Evolutionary conservation across 2,329 filamentous ascomycete genomes (phyloP), one percentile per base, ranked within the genome.

Genomic region (Trichophyton benhamiae): DNA sequence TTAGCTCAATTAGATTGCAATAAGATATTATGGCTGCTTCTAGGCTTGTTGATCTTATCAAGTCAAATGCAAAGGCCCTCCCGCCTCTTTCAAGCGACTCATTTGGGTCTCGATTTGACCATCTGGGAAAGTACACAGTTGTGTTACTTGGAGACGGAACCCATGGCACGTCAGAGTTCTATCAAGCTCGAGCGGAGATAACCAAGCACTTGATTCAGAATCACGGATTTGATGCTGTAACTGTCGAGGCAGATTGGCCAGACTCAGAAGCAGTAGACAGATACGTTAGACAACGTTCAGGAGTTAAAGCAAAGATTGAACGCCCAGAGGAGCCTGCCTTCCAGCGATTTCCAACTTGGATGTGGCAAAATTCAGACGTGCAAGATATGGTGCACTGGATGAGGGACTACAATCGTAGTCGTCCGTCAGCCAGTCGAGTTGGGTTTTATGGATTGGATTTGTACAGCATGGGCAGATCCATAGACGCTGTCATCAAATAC

Each of bases 111-210:
- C 68, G 73, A 60, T 79, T 78, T 52, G 77, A 78, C 64, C 62
- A 60, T 30, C 77, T 75, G 63, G 74, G 68, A 3, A 67, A 70
- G 20, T 74, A 72, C 57, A 72, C 72, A 36, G 67, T 79, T 17
- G 72, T 78, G 22, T 72, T 79, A 3, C 70, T 79, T 8, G 77
- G 77, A 0, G 77, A 79, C 64, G 76, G 72, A 38, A 79, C 75
- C 62, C 80, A 82, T 67, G 80, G 80, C 30, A 82, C 80, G 2
- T 82, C 80, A 0, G 80, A 82, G 62, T 82, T 82, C 72, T 82
- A 82, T 66, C 63, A 70, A 30, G 79, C 78, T 2, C 77, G 80
- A 13, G 78, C 79, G 15, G 76, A 76, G 44, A 79, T 82, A 57
- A 82, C 79, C 1, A 77, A 80, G 63, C 74, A 75, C 52, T 71